These are phyloP conservation scores for Tylopilus balloui DNA, from an alignment of 768 basidiomycete species.

Conservation along the genomic window DNA sequence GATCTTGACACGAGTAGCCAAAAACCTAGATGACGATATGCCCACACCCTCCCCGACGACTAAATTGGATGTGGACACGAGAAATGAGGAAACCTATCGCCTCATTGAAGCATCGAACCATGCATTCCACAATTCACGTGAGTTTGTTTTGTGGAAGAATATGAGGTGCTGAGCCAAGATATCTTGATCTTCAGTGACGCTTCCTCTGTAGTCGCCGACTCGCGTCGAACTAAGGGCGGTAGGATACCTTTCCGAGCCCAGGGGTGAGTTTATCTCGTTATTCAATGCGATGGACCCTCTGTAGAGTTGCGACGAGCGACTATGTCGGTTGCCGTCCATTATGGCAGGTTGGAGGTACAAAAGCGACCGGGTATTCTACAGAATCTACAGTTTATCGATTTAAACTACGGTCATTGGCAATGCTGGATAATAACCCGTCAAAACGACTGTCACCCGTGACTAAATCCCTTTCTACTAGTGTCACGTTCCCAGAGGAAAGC, in stretches of 20 bases:
- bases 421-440: too few relatives aligned
- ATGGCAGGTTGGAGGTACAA: conserved; percentile 49
- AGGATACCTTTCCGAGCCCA: conserved; percentile 65
- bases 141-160: conserved; percentile 25
- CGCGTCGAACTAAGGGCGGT: conserved; percentile 64
- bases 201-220: conserved; percentile 70
- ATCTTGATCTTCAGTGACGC: conserved; percentile 40
- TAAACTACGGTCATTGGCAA: too few relatives aligned
- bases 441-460: too few relatives aligned
- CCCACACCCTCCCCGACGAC: conserved; percentile 35
- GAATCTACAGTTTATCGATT: too few relatives aligned
- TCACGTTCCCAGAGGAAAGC: too few relatives aligned
- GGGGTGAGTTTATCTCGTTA: conserved; percentile 66
- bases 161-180: background rate
- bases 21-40: background rate
- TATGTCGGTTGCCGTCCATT: conserved; percentile 56
- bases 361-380: too few relatives aligned
- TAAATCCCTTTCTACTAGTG: too few relatives aligned
- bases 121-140: conserved; percentile 64
- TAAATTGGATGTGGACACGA: conserved; percentile 37
- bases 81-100: conserved; percentile 66
- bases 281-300: conserved; percentile 63
- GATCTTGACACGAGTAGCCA: conserved; percentile 14
- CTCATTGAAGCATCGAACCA: conserved; percentile 51
- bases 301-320: conserved; percentile 39